Evolutionary conservation across 192 early-diverging fungal genomes (phyloP).

Genomic region (Mortierella alpina): DNA sequence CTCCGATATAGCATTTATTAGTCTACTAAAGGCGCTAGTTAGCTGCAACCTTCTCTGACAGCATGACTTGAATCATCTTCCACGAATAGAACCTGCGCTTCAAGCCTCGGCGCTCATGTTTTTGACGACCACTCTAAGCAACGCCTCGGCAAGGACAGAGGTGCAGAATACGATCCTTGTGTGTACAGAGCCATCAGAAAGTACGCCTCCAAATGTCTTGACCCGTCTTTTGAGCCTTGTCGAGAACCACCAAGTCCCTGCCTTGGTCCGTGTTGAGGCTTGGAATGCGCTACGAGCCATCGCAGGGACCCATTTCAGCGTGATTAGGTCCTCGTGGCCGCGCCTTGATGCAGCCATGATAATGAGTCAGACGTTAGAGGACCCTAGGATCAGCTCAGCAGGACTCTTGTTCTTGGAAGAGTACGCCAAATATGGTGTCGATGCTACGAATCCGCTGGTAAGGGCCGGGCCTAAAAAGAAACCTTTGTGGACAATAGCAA

Average conservation of each 20-base stretch:
- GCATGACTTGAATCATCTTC: no score
- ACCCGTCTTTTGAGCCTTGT: slow-evolving; percentile 31
- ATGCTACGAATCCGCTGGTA: slow-evolving; percentile 17
- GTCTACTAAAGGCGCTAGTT: background rate
- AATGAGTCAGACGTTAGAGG: slow-evolving; percentile 18
- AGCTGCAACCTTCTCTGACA: no score
- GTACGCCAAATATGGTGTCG: slow-evolving; percentile 48
- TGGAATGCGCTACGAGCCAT: slow-evolving; percentile 56
- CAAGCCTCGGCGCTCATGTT: slow-evolving; percentile 25
- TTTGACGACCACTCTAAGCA: slow-evolving; percentile 23
- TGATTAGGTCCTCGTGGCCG: slow-evolving; percentile 36
- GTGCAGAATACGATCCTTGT: slow-evolving; percentile 17
- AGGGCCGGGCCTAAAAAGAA: background rate
- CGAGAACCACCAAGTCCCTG: background rate
- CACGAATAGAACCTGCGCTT: slow-evolving; percentile 16
- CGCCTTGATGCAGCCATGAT: slow-evolving; percentile 34
- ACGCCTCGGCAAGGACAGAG: slow-evolving; percentile 23
- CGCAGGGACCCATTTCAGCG: slow-evolving; percentile 48
- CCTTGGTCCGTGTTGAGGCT: slow-evolving; percentile 38
- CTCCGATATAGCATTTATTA: background rate
- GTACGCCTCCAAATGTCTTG: slow-evolving; percentile 8
- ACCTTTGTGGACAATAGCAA: background rate
- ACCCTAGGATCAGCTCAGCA: slow-evolving; percentile 52
- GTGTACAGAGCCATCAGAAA: background rate
- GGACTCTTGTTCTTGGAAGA: slow-evolving; percentile 55